Conservation (phyloP, 345 rosid species). For the Camelina laxa region DNA sequence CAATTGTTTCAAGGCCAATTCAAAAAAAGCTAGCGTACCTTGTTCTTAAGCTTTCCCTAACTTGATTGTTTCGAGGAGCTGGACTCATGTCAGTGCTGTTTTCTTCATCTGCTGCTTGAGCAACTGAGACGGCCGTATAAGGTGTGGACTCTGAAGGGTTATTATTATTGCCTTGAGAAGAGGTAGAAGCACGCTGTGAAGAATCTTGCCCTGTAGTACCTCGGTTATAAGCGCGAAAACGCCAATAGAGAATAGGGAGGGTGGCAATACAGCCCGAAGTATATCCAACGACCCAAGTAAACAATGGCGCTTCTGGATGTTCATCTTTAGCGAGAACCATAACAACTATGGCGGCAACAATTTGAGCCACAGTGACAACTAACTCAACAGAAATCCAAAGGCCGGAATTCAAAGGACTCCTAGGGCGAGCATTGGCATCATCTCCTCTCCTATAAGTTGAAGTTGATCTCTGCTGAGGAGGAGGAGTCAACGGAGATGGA, state of each 20-base stretch:
- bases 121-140: conserved; percentile 64
- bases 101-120: conserved; percentile 65
- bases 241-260: conserved; percentile 85
- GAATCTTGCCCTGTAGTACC: conserved; percentile 50
- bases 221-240: conserved; percentile 56
- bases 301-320: conserved; percentile 78
- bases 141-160: conserved; percentile 55
- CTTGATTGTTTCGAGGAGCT: conserved; percentile 44
- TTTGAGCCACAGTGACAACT: conserved; percentile 69
- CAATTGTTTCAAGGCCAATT: neutral
- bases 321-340: conserved; percentile 68
- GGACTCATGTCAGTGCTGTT: conserved; percentile 41
- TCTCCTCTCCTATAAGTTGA: conserved; percentile 53
- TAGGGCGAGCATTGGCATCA: conserved; percentile 55
- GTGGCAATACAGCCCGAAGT: conserved; percentile 81
- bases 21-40: conserved; percentile 48
- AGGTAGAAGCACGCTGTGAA: conserved; percentile 47
- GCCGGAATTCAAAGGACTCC: conserved; percentile 85
- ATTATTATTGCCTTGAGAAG: conserved; percentile 48
- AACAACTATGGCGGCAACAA: conserved; percentile 77
- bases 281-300: conserved; percentile 84
- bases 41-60: conserved; percentile 48
- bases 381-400: conserved; percentile 86
- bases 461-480: conserved; percentile 48
- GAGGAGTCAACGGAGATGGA: conserved; percentile 43